These are phyloP conservation scores for Atkinsonella texensis DNA, from an alignment of 2,329 filamentous ascomycete genomes.

Conservation along the genomic window DNA sequence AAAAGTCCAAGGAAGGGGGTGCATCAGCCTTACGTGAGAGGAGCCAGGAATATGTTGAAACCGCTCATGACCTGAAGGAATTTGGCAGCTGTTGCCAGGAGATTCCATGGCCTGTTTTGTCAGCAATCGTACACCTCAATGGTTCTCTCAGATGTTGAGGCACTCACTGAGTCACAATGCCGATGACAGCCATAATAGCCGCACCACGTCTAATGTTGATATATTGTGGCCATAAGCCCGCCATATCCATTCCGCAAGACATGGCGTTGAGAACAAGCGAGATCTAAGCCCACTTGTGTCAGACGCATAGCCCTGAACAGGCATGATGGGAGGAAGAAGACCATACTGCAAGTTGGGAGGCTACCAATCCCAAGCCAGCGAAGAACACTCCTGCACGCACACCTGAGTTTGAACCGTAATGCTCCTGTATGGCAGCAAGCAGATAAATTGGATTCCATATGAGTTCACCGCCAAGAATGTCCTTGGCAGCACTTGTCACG, in stretches of 20 bases:
- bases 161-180: conserved; percentile 17
- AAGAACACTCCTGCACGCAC: conserved; percentile 16
- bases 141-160: too few species aligned
- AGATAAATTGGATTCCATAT: conserved; percentile 16
- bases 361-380: conserved; percentile 13
- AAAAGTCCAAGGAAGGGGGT: neutral
- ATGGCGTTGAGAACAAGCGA: conserved; percentile 32
- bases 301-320: neutral
- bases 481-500: conserved; percentile 13
- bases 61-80: conserved; percentile 16
- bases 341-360: conserved; percentile 16
- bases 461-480: conserved; percentile 12
- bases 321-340: neutral
- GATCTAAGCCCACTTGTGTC: conserved; percentile 6
- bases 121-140: neutral
- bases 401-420: conserved; percentile 14
- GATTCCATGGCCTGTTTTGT: conserved; percentile 15
- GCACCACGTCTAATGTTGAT: conserved; percentile 44
- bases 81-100: conserved; percentile 16
- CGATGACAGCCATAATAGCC: conserved; percentile 33
- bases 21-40: conserved; percentile 8
- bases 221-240: conserved; percentile 37
- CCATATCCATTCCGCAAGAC: conserved; percentile 42
- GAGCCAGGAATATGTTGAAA: conserved; percentile 14
- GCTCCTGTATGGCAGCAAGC: conserved; percentile 14